Conservation (phyloP, 257 asterid genomes). For the Solanum gandarillasii region DNA sequence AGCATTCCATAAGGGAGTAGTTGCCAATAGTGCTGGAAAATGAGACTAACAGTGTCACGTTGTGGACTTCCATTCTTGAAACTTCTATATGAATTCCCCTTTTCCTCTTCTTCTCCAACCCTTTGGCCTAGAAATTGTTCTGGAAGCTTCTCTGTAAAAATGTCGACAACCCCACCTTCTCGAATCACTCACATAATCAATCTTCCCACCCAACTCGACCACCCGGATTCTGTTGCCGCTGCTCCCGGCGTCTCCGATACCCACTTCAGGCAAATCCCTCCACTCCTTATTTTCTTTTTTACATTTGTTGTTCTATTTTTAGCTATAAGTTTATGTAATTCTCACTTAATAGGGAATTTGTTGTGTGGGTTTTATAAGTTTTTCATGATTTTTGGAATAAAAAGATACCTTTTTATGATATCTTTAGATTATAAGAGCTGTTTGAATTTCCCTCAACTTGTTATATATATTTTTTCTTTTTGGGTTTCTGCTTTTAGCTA, state of each 20-base stretch:
- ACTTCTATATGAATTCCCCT: constrained; percentile 14
- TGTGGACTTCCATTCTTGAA: not conserved
- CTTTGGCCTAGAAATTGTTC: not conserved
- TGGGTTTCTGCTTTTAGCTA: not conserved
- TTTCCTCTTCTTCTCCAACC: not conserved
- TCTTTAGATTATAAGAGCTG: not conserved
- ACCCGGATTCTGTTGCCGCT: constrained; percentile 50
- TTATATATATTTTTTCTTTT: not conserved
- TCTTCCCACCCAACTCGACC: constrained; percentile 49
- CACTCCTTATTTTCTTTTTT: not conserved
- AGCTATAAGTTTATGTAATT: not conserved
- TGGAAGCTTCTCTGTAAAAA: constrained; percentile 17
- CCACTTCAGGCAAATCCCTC: constrained; percentile 48
- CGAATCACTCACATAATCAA: constrained; percentile 32
- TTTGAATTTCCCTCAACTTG: not conserved
- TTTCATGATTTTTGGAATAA: not conserved
- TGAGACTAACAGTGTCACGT: not conserved
- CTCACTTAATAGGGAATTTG: not conserved
- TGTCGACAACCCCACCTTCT: constrained; percentile 46
- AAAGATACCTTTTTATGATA: not conserved
- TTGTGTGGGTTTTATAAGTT: not conserved
- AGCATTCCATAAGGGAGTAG: not conserved
- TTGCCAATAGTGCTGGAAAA: not conserved
- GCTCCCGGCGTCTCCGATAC: constrained; percentile 60
- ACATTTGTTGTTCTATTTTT: not conserved